These are phyloP conservation scores for Mycena floridula DNA, from an alignment of 768 basidiomycete species.

Conservation along the genomic window DNA sequence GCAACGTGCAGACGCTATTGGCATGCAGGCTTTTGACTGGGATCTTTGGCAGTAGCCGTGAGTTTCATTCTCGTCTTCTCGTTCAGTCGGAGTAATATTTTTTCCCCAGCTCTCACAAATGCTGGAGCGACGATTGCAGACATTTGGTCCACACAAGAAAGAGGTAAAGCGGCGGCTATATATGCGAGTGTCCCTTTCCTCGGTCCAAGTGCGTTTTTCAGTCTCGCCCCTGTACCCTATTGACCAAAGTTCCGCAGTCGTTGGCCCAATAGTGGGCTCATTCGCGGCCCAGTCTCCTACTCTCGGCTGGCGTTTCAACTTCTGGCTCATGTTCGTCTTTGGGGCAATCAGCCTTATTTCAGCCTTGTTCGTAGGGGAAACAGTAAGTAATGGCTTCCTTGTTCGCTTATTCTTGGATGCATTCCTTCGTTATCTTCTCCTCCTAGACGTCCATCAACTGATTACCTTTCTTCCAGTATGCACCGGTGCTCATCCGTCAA, in stretches of 20 bases:
- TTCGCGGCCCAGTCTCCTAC: conserved; percentile 39
- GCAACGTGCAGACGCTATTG: conserved; percentile 30
- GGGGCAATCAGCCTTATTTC: conserved; percentile 36
- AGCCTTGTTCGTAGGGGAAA: conserved; percentile 29
- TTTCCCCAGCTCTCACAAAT: conserved; percentile 46
- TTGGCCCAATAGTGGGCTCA: conserved; percentile 68
- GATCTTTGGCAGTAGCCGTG: conserved; percentile 52
- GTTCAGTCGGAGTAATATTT: conserved; percentile 4
- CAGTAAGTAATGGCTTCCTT: neutral
- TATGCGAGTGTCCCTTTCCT: conserved; percentile 56
- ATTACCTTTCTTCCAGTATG: conserved; percentile 35
- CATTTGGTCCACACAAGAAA: conserved; percentile 53
- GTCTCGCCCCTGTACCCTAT: neutral
- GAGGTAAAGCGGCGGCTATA: conserved; percentile 52
- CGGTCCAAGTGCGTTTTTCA: conserved; percentile 37
- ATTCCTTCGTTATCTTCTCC: neutral
- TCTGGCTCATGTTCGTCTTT: conserved; percentile 60
- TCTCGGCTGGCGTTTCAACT: conserved; percentile 57
- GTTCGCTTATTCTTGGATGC: neutral
- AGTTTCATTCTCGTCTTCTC: conserved; percentile 12
- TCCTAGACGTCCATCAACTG: neutral
- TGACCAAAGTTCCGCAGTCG: conserved; percentile 26
- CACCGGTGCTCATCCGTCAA: conserved; percentile 51
- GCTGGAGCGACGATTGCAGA: conserved; percentile 53
- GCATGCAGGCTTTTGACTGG: conserved; percentile 51